Conservation (phyloP, 2,329 filamentous ascomycete species). For the Aspergillus sp. region DNA sequence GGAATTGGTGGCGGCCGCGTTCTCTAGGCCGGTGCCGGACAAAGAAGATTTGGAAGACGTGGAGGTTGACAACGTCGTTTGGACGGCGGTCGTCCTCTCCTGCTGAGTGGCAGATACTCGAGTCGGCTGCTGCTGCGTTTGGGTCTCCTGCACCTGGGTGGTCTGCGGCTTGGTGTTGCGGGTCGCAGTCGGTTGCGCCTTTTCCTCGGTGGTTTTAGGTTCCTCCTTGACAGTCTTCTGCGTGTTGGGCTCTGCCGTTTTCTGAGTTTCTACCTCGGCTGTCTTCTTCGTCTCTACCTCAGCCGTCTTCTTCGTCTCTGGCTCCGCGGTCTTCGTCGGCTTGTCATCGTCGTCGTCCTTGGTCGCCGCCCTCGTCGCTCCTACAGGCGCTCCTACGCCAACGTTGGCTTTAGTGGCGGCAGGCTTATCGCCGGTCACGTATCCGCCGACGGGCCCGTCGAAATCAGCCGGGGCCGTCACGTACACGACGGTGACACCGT, state of each 20-base stretch:
- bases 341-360: conserved; percentile 5
- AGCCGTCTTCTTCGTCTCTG: conserved; percentile 7
- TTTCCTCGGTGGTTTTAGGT: conserved; percentile 13
- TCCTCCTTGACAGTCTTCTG: conserved; percentile 11
- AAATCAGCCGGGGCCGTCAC: conserved; percentile 55
- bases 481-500: conserved; percentile 44
- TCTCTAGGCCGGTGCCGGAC: conserved; percentile 18
- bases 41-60: conserved; percentile 24
- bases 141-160: conserved; percentile 8
- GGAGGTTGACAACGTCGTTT: conserved; percentile 17
- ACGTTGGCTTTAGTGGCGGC: conserved; percentile 15
- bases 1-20: conserved; percentile 13
- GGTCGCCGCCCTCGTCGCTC: conserved; percentile 8
- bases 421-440: conserved; percentile 36
- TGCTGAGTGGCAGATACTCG: conserved; percentile 12
- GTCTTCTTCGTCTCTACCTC: conserved; percentile 8
- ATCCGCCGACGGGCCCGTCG: conserved; percentile 50
- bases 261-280: conserved; percentile 9
- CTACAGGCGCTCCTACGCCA: conserved; percentile 32
- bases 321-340: conserved; percentile 4
- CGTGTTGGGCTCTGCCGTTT: background rate
- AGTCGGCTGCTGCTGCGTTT: conserved; percentile 5
- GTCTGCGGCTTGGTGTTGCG: conserved; percentile 4
- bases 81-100: conserved; percentile 10
- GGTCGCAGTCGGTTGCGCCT: conserved; percentile 4